phyloP scores from a whole-genome alignment of 2,329 filamentous ascomycete genomes.

The Aspergillus brasiliensis region DNA sequence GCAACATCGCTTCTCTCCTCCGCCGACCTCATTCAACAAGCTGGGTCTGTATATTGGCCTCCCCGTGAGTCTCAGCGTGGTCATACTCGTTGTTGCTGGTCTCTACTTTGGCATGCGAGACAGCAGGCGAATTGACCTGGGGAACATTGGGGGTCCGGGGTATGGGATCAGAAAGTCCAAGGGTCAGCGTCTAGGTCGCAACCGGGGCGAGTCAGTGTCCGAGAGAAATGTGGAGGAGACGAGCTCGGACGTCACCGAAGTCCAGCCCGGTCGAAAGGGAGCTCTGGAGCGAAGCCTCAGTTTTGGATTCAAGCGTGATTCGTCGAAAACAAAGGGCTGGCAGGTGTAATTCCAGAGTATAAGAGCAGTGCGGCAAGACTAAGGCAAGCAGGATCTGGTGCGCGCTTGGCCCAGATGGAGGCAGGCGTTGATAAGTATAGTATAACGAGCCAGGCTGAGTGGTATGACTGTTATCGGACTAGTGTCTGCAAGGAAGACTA shows the following conservation, averaged over 20 bases:
- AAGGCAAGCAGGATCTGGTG: not conserved
- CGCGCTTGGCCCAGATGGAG: not conserved
- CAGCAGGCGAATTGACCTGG: constrained; percentile 40
- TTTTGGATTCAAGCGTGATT: constrained; percentile 40
- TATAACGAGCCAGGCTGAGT: not conserved
- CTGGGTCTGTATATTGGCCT: constrained; percentile 45
- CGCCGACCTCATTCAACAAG: constrained; percentile 31
- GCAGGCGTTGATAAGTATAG: not conserved
- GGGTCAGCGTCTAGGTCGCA: constrained; percentile 36
- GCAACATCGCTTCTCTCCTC: constrained; percentile 38
- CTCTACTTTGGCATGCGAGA: constrained; percentile 46
- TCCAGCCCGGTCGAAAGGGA: constrained; percentile 32
- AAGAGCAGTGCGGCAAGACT: not conserved
- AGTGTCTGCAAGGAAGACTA: not conserved
- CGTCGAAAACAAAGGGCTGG: constrained; percentile 42
- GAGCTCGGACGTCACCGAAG: constrained; percentile 19
- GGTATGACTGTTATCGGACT: not conserved
- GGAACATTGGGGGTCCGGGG: constrained; percentile 40
- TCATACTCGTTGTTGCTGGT: constrained; percentile 40
- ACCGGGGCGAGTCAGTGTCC: constrained; percentile 28
- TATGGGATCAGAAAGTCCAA: constrained; percentile 42
- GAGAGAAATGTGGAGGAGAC: constrained; percentile 27
- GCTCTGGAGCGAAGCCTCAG: constrained; percentile 31
- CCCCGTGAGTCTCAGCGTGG: constrained; percentile 41
- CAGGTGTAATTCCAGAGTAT: constrained; percentile 14